Evolutionary conservation across 345 rosid genomes (phyloP).

Genomic region (Syzygium grande): DNA sequence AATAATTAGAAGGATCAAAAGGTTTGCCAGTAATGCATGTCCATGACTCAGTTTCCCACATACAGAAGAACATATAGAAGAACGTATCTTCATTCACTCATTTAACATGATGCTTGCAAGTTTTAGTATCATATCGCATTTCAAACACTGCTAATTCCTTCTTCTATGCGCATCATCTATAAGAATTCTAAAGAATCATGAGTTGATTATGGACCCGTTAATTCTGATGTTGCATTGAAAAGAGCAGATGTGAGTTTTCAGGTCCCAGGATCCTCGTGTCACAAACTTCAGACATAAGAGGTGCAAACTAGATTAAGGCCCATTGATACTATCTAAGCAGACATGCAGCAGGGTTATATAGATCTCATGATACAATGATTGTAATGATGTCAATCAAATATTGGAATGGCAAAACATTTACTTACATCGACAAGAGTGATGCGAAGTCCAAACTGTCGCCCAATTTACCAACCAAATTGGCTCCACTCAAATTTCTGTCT

Average conservation of each 20-base stretch:
- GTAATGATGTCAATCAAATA: neutral
- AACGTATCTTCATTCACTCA: neutral
- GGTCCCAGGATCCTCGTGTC: neutral
- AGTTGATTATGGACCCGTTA: neutral
- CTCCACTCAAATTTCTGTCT: slow-evolving; percentile 53
- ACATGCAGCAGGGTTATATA: neutral
- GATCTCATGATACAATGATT: neutral
- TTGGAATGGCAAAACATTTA: neutral
- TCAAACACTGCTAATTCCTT: neutral
- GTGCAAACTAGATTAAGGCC: neutral
- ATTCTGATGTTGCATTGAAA: neutral
- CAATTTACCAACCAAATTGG: slow-evolving; percentile 64
- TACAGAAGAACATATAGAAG: neutral
- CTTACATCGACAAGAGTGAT: slow-evolving; percentile 74
- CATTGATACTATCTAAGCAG: neutral
- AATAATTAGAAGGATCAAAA: neutral
- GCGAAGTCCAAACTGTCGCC: slow-evolving; percentile 39
- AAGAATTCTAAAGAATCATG: neutral
- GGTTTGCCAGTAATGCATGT: neutral
- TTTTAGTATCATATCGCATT: neutral
- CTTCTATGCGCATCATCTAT: neutral
- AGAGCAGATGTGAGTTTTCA: neutral
- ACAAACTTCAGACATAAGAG: neutral
- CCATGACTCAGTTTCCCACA: neutral
- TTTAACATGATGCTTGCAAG: neutral